Evolutionary conservation across 805 yeast genomes (phyloP).

Genomic region (Blastobotrys muscicola): DNA sequence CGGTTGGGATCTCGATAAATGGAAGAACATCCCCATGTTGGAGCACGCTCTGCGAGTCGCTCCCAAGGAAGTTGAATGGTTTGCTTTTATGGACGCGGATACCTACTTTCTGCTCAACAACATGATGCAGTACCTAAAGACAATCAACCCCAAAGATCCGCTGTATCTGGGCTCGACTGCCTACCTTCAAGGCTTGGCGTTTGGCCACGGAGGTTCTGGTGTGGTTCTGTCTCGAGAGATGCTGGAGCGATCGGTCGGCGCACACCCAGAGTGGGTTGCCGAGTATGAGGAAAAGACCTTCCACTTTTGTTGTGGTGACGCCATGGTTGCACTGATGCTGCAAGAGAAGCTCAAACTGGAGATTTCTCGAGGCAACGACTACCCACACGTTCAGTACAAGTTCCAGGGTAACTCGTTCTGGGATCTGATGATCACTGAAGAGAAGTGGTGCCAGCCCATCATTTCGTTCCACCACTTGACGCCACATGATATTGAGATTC

Average conservation of each 20-base stretch:
- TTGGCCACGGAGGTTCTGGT: slow-evolving; percentile 34
- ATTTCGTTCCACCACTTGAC: slow-evolving; percentile 11
- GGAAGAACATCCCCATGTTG: slow-evolving; percentile 30
- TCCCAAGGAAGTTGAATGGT: slow-evolving; percentile 25
- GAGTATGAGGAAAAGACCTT: slow-evolving; percentile 18
- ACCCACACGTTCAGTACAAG: slow-evolving; percentile 7
- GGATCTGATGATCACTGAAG: slow-evolving; percentile 8
- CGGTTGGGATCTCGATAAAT: slow-evolving; percentile 30
- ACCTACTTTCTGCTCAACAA: slow-evolving; percentile 25
- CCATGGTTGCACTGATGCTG: slow-evolving; percentile 22
- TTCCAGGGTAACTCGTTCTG: slow-evolving; percentile 27
- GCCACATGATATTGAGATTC: slow-evolving; percentile 5
- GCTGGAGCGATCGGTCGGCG: slow-evolving; percentile 21
- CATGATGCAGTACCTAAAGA: slow-evolving; percentile 18
- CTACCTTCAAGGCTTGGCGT: slow-evolving; percentile 12
- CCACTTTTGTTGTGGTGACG: slow-evolving; percentile 28
- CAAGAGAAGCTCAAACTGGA: slow-evolving; percentile 11
- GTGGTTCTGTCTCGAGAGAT: slow-evolving; percentile 27
- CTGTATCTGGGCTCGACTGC: slow-evolving; percentile 27
- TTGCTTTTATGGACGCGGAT: slow-evolving; percentile 29
- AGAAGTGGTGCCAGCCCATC: slow-evolving; percentile 25
- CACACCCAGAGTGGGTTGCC: slow-evolving; percentile 11
- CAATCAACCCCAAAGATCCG: slow-evolving; percentile 21
- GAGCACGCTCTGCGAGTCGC: slow-evolving; percentile 25
- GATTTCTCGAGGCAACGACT: slow-evolving; percentile 11